Base-by-base conservation (phyloP, 192 early-diverging fungal genomes). In the Backusella macrospora region DNA sequence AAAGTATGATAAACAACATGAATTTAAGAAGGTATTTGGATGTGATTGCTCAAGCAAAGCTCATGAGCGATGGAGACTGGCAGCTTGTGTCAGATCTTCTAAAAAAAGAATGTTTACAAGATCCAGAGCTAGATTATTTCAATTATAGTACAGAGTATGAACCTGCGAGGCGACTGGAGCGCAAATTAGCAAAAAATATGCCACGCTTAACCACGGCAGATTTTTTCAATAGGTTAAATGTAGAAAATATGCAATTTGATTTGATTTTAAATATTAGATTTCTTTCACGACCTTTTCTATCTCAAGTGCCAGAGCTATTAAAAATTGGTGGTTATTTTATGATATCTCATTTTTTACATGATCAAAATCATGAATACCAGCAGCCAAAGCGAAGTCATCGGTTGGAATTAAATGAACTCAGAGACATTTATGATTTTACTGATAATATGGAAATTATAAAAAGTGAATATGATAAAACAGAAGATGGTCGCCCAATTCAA, bases 401-500 rank as follows among this genome's bases (percentile, higher is more conserved):
- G 62, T 62, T 84, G n/a, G 23, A 65, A 44, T 14, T 66, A 8
- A 47, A 64, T 46, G 83, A 84, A 65, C 29, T 84, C 12, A 34
- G 15, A 5, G 34, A 66, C 4, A 43, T 72, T 4, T 80, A 72
- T 70, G 23, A 43, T 34, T 23, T 40, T 37, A 62, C 52, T 23
- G 38, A 40, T 16, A 43, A 70, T 44, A 72, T 82, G 62, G 76
- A 70, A n/a, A 63, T 82, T 23, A 38, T 82, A 29, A 44, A 67
- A 63, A 75, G 80, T 63, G 44, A 63, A 52, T 52, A 77, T 21
- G 81, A 77, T 40, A 34, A 80, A 34, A 71, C 76, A n/a, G 78
- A 80, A 45, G 81, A 82, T 71, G 81, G 81, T 26, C 45, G 81
- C 52, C 81, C 81, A 10, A 72, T 82, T n/a, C 80, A 82, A 62